Base-by-base conservation (phyloP, 78 protist genomes). In the Dictyostelium capitatum region DNA sequence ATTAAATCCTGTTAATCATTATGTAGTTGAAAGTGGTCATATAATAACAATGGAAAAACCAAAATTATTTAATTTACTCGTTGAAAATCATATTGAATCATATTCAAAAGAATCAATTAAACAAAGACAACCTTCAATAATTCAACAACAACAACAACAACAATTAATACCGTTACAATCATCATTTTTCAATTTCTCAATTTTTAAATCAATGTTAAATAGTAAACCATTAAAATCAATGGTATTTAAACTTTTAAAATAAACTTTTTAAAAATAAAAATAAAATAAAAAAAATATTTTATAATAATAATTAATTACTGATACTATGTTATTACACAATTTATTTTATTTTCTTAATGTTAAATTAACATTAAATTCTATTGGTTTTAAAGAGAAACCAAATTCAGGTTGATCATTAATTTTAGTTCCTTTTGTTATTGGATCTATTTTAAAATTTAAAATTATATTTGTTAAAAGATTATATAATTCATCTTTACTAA, bases 401-500 rank as follows among this genome's bases (percentile, higher is more conserved):
- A 67, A 67, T 46, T 43, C n/a, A 4, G 56, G 79, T 47, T 43
- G 8, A 46, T 84, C 92, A 28, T 65, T 73, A 75, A 75, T 50
- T 41, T 69, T 69, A 50, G 70, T 25, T 23, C 28, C 28, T 62
- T 62, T 32, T 11, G 28, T 25, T 62, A 74, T 43, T 37, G 65
- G 41, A 32, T 8, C 14, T n/a, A 54, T 19, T 41, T 69, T 83
- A 12, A 83, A 83, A 56, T 83, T 83, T 47, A 83, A 53, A 17
- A 83, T 6, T 2, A 83, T 4, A 41, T 83, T 83, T 9, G 90
- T 19, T 15, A 48, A 17, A 0, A 69, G 47, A 7, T 75, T 11
- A 62, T 85, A 85, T 17, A 85, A 14, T 59, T 85, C 92, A 75
- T 85, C 92, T 48, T 48, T 11, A n/a, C 83, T 69, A 41, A 85